These are phyloP conservation scores for Neurospora discreta DNA, from an alignment of 495 filamentous ascomycete genomes.

Conservation along the genomic window DNA sequence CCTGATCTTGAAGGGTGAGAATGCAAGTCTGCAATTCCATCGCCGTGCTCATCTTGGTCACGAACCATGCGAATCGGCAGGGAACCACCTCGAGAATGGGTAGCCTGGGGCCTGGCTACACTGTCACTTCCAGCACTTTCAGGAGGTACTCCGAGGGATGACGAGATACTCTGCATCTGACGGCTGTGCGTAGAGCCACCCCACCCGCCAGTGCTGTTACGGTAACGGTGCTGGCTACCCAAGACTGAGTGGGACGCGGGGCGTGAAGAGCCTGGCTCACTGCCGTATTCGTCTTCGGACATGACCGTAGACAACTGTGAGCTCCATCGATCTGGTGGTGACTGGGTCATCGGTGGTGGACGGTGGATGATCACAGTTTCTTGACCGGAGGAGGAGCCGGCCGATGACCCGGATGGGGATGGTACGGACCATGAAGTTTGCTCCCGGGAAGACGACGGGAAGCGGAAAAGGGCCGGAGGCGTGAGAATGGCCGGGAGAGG, in stretches of 20 bases:
- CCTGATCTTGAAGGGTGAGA: constrained; percentile 36
- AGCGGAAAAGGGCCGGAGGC: constrained; percentile 15
- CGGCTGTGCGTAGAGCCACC: constrained; percentile 35
- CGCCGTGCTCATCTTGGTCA: constrained; percentile 45
- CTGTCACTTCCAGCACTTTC: constrained; percentile 29
- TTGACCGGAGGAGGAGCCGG: constrained; percentile 12
- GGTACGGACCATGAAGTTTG: constrained; percentile 18
- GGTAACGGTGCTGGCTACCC: constrained; percentile 14
- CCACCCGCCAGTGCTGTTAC: constrained; percentile 26
- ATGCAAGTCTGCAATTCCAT: constrained; percentile 41
- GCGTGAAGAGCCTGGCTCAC: constrained; percentile 26
- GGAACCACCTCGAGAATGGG: constrained; percentile 21
- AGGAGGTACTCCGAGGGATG: constrained; percentile 30
- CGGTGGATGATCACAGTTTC: constrained; percentile 4
- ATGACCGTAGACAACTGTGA: constrained; percentile 64
- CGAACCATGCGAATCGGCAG: constrained; percentile 26
- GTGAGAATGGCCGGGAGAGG: constrained; percentile 24
- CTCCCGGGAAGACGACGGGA: constrained; percentile 8
- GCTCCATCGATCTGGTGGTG: constrained; percentile 50
- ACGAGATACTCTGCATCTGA: constrained; percentile 42
- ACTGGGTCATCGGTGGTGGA: constrained; percentile 22
- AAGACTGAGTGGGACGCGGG: constrained; percentile 32
- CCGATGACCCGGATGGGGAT: constrained; percentile 7
- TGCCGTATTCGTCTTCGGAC: constrained; percentile 48
- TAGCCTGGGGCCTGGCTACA: constrained; percentile 26